A percentile compares a stretch with the other conserved stretches of the same genome.
Evolutionary conservation across 1,284 basidiomycete genomes (phyloP).

Genomic region (Bjerkandera adusta): DNA sequence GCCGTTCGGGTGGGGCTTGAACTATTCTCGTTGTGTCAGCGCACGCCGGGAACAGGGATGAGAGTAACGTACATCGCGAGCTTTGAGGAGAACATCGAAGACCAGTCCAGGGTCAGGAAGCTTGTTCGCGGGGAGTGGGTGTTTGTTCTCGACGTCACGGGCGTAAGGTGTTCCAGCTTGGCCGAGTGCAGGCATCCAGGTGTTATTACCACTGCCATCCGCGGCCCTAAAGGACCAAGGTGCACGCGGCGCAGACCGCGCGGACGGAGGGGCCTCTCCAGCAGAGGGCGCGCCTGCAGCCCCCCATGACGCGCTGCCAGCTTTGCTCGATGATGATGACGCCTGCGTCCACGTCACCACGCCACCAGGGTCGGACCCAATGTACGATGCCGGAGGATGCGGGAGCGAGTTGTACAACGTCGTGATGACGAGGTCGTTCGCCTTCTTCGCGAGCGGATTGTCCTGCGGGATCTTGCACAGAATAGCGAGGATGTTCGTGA

Average conservation of each 20-base stretch:
- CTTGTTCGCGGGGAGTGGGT: constrained; percentile 37
- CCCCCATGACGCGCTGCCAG: background rate
- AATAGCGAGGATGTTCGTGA: constrained; percentile 63
- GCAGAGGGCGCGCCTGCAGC: background rate
- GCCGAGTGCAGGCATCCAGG: constrained; percentile 67
- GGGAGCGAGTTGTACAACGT: constrained; percentile 72
- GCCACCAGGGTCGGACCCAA: constrained; percentile 41
- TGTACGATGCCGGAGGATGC: constrained; percentile 69
- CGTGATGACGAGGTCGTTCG: constrained; percentile 55
- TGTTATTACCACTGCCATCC: constrained; percentile 77
- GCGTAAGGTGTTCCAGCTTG: constrained; percentile 76
- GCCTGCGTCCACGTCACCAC: background rate
- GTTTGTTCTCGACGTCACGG: constrained; percentile 61
- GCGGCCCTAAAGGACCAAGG: constrained; percentile 61
- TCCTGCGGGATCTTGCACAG: constrained; percentile 60
- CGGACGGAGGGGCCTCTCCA: background rate
- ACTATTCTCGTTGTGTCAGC: constrained; percentile 4
- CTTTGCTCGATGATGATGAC: background rate
- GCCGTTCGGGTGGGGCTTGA: constrained; percentile 40
- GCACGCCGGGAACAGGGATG: constrained; percentile 9
- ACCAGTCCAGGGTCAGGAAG: constrained; percentile 70
- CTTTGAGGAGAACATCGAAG: constrained; percentile 69
- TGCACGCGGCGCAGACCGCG: constrained; percentile 1
- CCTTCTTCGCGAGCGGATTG: constrained; percentile 36
- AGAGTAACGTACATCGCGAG: constrained; percentile 34